Evolutionary conservation across 164 flowering plant species (phyloP).

Genomic region (Hamamelis virginiana): DNA sequence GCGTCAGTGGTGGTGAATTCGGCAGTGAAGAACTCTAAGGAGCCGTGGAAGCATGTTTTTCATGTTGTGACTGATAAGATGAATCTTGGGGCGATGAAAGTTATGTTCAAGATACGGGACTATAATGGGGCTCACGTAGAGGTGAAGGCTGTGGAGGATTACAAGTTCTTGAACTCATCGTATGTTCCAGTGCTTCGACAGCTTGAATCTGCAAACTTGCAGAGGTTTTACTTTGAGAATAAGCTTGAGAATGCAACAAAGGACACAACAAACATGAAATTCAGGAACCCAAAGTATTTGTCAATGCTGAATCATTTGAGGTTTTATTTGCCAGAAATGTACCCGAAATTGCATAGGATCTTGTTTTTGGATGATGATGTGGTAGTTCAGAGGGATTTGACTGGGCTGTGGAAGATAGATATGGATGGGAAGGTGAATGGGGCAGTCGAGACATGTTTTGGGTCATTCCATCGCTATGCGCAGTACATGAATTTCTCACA

Average conservation of each 20-base stretch:
- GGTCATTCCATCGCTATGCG: conserved; percentile 51
- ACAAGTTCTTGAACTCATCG: conserved; percentile 47
- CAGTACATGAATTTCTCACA: conserved; percentile 58
- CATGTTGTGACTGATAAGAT: conserved; percentile 58
- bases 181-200: conserved; percentile 49
- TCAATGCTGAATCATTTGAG: conserved; percentile 50
- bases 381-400: conserved; percentile 49
- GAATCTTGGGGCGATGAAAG: conserved; percentile 60
- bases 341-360: conserved; percentile 44
- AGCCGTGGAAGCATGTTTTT: conserved; percentile 52
- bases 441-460: conserved; percentile 55
- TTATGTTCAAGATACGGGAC: conserved; percentile 47
- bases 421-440: conserved; percentile 62
- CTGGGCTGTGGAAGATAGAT: conserved; percentile 50
- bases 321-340: conserved; percentile 52
- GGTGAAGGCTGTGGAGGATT: conserved; percentile 55
- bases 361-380: conserved; percentile 51
- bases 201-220: conserved; percentile 46
- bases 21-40: conserved; percentile 44
- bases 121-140: conserved; percentile 51
- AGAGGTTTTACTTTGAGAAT: conserved; percentile 50
- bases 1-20: conserved; percentile 57
- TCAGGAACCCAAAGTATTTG: conserved; percentile 50
- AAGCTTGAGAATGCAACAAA: conserved; percentile 49
- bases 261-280: conserved; percentile 52